These are phyloP conservation scores for Rhodotorula mucilaginosa DNA, from an alignment of 1,284 basidiomycete species.

Conservation along the genomic window DNA sequence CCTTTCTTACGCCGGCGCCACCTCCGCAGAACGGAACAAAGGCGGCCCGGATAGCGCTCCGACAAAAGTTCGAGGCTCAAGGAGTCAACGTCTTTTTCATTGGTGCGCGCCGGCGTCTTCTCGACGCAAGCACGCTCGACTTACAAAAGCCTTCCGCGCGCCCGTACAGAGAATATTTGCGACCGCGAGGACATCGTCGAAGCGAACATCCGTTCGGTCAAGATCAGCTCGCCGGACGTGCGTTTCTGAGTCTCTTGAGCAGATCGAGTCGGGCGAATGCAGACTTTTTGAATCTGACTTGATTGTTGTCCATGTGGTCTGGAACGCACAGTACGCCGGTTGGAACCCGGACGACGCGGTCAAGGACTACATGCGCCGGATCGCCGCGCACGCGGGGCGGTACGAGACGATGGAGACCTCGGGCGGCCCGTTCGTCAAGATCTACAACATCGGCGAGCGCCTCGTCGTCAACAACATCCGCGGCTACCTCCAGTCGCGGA, in stretches of 20 bases:
- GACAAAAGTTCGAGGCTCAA: slow-evolving; percentile 76
- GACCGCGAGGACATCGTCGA: slow-evolving; percentile 81
- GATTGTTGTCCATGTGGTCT: neutral
- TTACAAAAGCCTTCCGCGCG: no score
- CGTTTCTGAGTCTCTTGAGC: slow-evolving; percentile 46
- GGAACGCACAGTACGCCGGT: slow-evolving; percentile 66
- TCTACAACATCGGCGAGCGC: slow-evolving; percentile 93
- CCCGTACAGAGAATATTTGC: slow-evolving; percentile 49
- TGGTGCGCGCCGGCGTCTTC: slow-evolving; percentile 56
- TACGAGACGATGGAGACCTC: slow-evolving; percentile 76
- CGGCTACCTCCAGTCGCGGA: slow-evolving; percentile 79
- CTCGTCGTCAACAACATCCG: slow-evolving; percentile 82
- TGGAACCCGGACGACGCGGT: slow-evolving; percentile 92
- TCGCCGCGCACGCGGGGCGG: slow-evolving; percentile 76
- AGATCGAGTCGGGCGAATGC: neutral
- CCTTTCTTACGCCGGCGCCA: neutral
- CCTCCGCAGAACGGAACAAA: slow-evolving; percentile 66
- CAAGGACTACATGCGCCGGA: slow-evolving; percentile 85
- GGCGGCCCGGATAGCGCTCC: slow-evolving; percentile 65
- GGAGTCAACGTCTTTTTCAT: slow-evolving; percentile 91
- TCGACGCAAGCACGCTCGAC: no score
- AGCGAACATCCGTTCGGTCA: slow-evolving; percentile 90
- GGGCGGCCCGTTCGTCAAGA: slow-evolving; percentile 87
- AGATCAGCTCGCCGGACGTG: slow-evolving; percentile 95
- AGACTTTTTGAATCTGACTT: neutral